phyloP scores from a whole-genome alignment of 192 early-diverging fungal genomes.

The Backusella liffmaniae region DNA sequence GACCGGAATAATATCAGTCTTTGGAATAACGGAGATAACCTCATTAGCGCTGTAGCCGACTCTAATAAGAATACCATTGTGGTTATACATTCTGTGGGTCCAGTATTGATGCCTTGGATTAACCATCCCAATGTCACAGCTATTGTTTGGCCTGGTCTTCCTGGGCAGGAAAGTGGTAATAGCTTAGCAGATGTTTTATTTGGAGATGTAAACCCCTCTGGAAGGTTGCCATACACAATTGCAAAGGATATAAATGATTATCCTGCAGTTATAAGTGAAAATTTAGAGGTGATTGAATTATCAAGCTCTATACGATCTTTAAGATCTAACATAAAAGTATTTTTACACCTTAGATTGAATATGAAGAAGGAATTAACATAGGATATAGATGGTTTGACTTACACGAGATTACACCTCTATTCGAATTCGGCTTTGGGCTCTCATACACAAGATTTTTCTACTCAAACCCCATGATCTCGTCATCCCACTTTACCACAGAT shows the following conservation, averaged over 20 bases:
- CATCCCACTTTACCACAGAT: not conserved
- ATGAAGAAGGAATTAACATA: constrained; percentile 54
- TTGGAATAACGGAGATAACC: constrained; percentile 28
- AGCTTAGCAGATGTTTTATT: constrained; percentile 66
- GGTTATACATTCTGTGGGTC: constrained; percentile 46
- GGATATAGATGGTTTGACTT: constrained; percentile 55
- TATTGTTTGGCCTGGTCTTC: constrained; percentile 52
- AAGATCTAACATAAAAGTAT: not conserved
- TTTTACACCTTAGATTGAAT: constrained; percentile 36
- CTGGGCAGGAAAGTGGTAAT: constrained; percentile 67
- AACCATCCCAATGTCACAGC: constrained; percentile 59
- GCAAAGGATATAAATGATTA: constrained; percentile 42
- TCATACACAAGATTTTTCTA: constrained; percentile 66
- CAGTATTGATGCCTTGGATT: constrained; percentile 61
- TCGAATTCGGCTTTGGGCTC: constrained; percentile 58
- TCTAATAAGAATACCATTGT: constrained; percentile 45
- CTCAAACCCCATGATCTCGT: constrained; percentile 18
- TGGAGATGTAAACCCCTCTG: constrained; percentile 59
- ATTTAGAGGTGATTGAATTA: not conserved
- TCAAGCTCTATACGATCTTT: not conserved
- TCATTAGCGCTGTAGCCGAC: constrained; percentile 37
- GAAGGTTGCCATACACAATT: constrained; percentile 62
- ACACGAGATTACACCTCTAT: constrained; percentile 48
- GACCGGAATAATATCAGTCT: constrained; percentile 20
- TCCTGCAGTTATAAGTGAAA: not conserved